Conservation (phyloP, 768 basidiomycete species). For the Amanita phalloides region DNA sequence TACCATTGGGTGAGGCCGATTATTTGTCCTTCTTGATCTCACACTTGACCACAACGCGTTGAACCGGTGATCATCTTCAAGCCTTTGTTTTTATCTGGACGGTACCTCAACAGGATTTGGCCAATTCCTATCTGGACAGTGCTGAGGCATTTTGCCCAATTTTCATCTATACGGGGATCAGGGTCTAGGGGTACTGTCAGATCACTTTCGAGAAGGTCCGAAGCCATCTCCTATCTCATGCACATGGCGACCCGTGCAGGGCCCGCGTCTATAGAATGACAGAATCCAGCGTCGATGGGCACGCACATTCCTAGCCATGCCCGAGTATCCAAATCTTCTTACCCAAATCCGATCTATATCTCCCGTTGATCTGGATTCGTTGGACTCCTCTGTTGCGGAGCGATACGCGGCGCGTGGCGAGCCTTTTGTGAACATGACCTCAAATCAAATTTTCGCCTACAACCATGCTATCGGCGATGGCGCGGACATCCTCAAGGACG, state of each 20-base stretch:
- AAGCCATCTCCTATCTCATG: too few species aligned
- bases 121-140: too few species aligned
- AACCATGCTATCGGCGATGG: slow-evolving; percentile 22
- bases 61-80: too few species aligned
- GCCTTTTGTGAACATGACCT: slow-evolving; percentile 36
- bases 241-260: not conserved
- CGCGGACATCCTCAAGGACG: slow-evolving; percentile 18
- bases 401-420: slow-evolving; percentile 16
- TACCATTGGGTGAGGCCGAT: not conserved
- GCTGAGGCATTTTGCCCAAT: too few species aligned
- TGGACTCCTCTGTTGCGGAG: slow-evolving; percentile 30
- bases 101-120: too few species aligned
- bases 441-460: slow-evolving; percentile 36
- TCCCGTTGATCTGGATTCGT: slow-evolving; percentile 36
- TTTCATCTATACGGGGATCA: too few species aligned
- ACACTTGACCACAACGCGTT: too few species aligned
- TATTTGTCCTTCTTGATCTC: too few species aligned
- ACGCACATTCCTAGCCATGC: not conserved
- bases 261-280: not conserved
- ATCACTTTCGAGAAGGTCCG: too few species aligned
- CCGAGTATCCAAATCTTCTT: slow-evolving; percentile 18
- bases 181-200: too few species aligned
- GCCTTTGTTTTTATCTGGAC: too few species aligned
- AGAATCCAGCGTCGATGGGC: not conserved
- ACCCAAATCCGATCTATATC: slow-evolving; percentile 22